Base-by-base conservation (phyloP, 352 stramenopile species). In the Pythium phragmitis region DNA sequence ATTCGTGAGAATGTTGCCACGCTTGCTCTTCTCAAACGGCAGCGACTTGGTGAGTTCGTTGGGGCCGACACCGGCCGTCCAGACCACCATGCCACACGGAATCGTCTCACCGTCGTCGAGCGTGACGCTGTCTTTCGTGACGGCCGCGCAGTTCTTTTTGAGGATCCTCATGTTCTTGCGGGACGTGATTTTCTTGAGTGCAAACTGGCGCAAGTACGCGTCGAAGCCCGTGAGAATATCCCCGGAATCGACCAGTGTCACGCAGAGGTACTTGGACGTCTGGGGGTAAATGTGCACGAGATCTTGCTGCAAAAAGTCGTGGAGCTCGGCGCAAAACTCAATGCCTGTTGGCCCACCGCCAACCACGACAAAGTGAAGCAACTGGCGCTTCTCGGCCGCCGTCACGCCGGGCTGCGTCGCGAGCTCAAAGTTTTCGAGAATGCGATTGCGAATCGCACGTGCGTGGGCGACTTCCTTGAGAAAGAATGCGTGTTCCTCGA, bases 361-460 rank as follows among this genome's bases (percentile, higher is more conserved):
- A 11, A 99, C 96, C 9, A 99, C 91, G n/a, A 99, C 87, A 79
- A 99, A 99, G 47, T 95, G 96, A 16, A 99, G 78, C 8, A 99
- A 73, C 30, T 91, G 71, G 39, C 89, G 63, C 54, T 96, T 92
- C 75, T 98, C 92, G n/a, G 85, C 82, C 3, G 82, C 68, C 2
- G 80, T 83, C 5, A 96, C 67, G 9, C 78, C 91, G 13, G 93
- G 91, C 57, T 96, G 89, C 12, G 92, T 91, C 1, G 97, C 96
- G 17, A 89, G 74, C 75, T 99, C 97, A 69, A 99, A 99, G 73
- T 96, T 98, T 60, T 87, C 79, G 7, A 93, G 69, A 51, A 95
- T 92, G 47, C 74, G 73, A 43, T 87, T 87, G 39, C 86, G 84
- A 39, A 95, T 92, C 54, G 69, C 84, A 37, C 96, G 80, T 5